Evolutionary conservation across 129 eudicot genomes (phyloP).

Genomic region (Rutidosis leptorrhynchoides): DNA sequence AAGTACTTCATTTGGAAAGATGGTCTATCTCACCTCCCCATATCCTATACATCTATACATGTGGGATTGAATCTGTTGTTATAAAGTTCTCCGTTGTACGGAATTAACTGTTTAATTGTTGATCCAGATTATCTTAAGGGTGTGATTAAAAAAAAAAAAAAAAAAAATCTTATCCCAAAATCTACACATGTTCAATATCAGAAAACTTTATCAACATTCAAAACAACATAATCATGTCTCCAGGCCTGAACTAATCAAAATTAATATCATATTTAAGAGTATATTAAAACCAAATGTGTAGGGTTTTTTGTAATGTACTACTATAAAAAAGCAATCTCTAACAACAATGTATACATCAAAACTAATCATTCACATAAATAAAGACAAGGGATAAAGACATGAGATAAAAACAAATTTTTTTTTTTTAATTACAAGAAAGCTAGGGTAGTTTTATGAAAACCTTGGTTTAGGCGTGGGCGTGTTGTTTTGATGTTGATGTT

Average conservation of each 20-base stretch:
- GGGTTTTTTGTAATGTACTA: conserved; percentile 11
- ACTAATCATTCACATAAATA: conserved; percentile 36
- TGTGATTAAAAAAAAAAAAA: too few relatives aligned
- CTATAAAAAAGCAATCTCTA: conserved; percentile 23
- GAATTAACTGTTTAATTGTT: too few relatives aligned
- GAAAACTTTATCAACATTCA: background rate
- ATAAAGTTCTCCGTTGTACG: too few relatives aligned
- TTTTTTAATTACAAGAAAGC: conserved; percentile 37
- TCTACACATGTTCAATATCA: too few relatives aligned
- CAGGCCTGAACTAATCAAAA: background rate
- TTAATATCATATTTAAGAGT: conserved; percentile 8
- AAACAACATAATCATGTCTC: conserved; percentile 10
- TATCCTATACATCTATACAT: too few relatives aligned
- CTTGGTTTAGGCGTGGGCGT: conserved; percentile 61
- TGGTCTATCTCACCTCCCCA: too few relatives aligned
- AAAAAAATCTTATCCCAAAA: too few relatives aligned
- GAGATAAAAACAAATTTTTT: conserved; percentile 28
- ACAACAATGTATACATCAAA: conserved; percentile 29
- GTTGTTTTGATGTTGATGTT: conserved; percentile 27
- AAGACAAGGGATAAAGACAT: conserved; percentile 7
- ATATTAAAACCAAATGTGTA: conserved; percentile 1
- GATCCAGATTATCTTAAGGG: too few relatives aligned
- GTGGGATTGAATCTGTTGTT: too few relatives aligned
- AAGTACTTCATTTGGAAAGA: too few relatives aligned
- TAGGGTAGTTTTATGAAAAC: conserved; percentile 42